phyloP scores from a whole-genome alignment of 1,139 yeast genomes.

The Zygoascus hellenicus region DNA sequence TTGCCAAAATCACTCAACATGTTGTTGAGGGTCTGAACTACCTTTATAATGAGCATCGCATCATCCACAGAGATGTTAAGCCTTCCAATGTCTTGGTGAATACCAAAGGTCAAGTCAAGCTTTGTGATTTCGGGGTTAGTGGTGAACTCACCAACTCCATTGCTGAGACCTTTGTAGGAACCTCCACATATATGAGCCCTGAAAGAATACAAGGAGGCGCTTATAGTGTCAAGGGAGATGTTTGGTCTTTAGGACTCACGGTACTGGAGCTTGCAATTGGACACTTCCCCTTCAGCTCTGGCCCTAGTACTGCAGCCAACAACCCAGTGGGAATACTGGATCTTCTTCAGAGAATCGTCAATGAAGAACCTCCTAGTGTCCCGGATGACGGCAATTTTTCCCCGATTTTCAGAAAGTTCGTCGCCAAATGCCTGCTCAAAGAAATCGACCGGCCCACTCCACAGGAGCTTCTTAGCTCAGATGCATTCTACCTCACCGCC shows the following conservation, averaged over 20 bases:
- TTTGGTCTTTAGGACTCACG: constrained; percentile 93
- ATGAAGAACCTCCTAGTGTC: constrained; percentile 82
- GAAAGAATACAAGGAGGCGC: constrained; percentile 93
- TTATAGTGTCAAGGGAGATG: constrained; percentile 89
- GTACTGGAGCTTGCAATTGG: constrained; percentile 86
- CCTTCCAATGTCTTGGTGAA: constrained; percentile 84
- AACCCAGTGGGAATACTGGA: constrained; percentile 74
- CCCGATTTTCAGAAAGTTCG: constrained; percentile 51
- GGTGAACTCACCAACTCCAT: constrained; percentile 86
- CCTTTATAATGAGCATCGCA: constrained; percentile 72
- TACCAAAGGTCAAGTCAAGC: constrained; percentile 70
- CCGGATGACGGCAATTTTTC: constrained; percentile 40
- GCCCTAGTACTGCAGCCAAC: constrained; percentile 34
- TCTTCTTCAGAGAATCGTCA: constrained; percentile 82
- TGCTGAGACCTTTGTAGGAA: constrained; percentile 96
- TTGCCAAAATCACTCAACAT: constrained; percentile 69
- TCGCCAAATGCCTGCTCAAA: constrained; percentile 66
- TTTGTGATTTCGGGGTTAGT: constrained; percentile 92
- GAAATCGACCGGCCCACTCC: constrained; percentile 60
- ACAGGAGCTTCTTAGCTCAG: constrained; percentile 44
- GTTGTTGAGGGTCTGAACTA: constrained; percentile 79
- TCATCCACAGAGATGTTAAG: constrained; percentile 88
- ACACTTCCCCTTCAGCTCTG: constrained; percentile 50
- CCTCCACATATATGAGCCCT: constrained; percentile 97
- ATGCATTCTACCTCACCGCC: constrained; percentile 44